Evolutionary conservation across 2,329 filamentous ascomycete genomes (phyloP).

Genomic region (Cladosporium phlei): DNA sequence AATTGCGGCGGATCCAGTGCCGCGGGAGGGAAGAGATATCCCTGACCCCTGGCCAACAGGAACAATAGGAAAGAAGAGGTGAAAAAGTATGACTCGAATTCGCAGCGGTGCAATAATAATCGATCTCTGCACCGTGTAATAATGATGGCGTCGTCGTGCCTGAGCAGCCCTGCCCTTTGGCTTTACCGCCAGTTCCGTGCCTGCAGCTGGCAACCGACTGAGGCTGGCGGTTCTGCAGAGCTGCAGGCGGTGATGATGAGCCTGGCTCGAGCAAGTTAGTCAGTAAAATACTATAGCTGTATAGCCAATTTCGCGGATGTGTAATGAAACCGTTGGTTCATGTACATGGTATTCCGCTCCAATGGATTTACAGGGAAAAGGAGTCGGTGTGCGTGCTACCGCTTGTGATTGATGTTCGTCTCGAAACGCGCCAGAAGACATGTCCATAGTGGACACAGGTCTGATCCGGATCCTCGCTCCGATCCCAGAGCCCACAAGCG

Average conservation of each 20-base stretch:
- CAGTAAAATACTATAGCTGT: too few relatives aligned
- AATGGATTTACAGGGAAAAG: conserved; percentile 6
- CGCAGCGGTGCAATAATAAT: background rate
- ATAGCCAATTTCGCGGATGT: background rate
- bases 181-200: conserved; percentile 7
- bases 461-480: conserved; percentile 4
- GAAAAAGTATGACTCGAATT: conserved; percentile 6
- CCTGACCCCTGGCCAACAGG: too few relatives aligned
- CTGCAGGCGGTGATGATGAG: background rate
- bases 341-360: too few relatives aligned
- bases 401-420: background rate
- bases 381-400: conserved; percentile 12
- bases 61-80: too few relatives aligned
- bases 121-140: too few relatives aligned
- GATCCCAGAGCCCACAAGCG: too few relatives aligned
- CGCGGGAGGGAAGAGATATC: too few relatives aligned
- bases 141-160: background rate
- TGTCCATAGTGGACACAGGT: background rate
- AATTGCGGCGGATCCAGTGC: too few relatives aligned
- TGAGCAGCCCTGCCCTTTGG: too few relatives aligned
- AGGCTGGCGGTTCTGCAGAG: conserved; percentile 12
- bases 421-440: conserved; percentile 13
- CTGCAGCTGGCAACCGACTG: too few relatives aligned
- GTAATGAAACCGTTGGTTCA: conserved; percentile 5
- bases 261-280: background rate